phyloP scores from a whole-genome alignment of 257 asterid genomes.

The Penstemon davidsonii region DNA sequence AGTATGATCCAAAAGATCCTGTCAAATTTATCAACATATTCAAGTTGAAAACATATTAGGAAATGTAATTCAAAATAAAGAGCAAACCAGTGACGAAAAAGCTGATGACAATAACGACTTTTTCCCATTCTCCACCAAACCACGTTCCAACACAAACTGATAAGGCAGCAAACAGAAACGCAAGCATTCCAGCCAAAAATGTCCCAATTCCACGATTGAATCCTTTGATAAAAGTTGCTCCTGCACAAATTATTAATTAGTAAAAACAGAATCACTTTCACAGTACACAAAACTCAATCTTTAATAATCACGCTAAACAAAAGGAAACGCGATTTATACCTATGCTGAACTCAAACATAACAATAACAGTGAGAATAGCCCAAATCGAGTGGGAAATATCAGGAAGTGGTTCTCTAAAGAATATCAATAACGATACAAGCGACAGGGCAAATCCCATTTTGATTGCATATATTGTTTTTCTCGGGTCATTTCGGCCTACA shows the following conservation, averaged over 20 bases:
- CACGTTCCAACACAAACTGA: conserved; percentile 40
- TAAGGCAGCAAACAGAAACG: conserved; percentile 46
- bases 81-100: conserved; percentile 50
- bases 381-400: conserved; percentile 61
- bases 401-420: conserved; percentile 52
- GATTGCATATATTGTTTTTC: conserved; percentile 57
- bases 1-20: conserved; percentile 45
- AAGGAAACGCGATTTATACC: conserved; percentile 11
- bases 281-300: neutral
- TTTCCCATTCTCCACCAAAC: conserved; percentile 40
- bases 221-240: conserved; percentile 67
- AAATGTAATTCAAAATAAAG: neutral
- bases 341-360: conserved; percentile 80
- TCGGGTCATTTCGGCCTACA: conserved; percentile 71
- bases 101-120: conserved; percentile 45
- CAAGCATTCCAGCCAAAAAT: conserved; percentile 57
- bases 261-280: neutral
- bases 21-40: neutral
- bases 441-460: conserved; percentile 70
- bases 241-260: conserved; percentile 24
- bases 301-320: neutral
- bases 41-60: no score
- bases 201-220: conserved; percentile 73
- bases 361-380: conserved; percentile 78
- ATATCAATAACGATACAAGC: conserved; percentile 58